Percentiles rank a stretch among this genome's conserved stretches.
Evolutionary conservation across 345 rosid species (phyloP).

Genomic region (Camelina neglecta): DNA sequence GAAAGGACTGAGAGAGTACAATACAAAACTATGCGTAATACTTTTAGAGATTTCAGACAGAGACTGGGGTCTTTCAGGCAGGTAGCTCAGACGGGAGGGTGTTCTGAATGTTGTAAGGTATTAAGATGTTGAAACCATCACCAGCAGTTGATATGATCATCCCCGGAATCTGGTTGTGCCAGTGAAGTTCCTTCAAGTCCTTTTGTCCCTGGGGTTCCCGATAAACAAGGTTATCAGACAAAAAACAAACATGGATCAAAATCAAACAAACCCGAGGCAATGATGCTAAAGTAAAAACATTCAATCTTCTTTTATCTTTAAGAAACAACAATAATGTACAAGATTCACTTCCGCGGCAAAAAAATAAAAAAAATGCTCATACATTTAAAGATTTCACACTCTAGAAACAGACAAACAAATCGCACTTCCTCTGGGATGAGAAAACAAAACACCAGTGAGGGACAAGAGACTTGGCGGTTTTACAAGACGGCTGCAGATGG

Average conservation of each 20-base stretch:
- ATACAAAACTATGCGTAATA: not conserved
- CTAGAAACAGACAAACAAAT: not conserved
- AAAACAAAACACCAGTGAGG: not conserved
- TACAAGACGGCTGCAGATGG: constrained; percentile 58
- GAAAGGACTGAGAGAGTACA: not conserved
- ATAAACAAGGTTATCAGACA: not conserved
- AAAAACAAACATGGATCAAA: not conserved
- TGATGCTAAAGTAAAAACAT: constrained; percentile 4
- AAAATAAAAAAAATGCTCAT: not conserved
- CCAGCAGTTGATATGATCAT: constrained; percentile 85
- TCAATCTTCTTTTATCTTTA: not conserved
- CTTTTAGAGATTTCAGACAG: not conserved
- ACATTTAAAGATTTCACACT: not conserved
- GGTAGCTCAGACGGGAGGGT: constrained; percentile 70
- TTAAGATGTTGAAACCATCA: constrained; percentile 87
- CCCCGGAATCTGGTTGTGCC: constrained; percentile 93
- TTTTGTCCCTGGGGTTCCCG: constrained; percentile 67
- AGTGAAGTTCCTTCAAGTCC: constrained; percentile 93
- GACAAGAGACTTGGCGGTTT: not conserved
- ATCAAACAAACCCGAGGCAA: not conserved
- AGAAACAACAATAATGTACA: constrained; percentile 24
- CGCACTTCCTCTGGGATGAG: not conserved
- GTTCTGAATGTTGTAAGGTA: constrained; percentile 90
- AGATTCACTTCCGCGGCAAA: constrained; percentile 18
- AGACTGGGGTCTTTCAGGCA: constrained; percentile 13